Percentiles rank a stretch among this genome's conserved stretches.
phyloP scores from a whole-genome alignment of 1,284 basidiomycete species.

The Farysia itapuensis region DNA sequence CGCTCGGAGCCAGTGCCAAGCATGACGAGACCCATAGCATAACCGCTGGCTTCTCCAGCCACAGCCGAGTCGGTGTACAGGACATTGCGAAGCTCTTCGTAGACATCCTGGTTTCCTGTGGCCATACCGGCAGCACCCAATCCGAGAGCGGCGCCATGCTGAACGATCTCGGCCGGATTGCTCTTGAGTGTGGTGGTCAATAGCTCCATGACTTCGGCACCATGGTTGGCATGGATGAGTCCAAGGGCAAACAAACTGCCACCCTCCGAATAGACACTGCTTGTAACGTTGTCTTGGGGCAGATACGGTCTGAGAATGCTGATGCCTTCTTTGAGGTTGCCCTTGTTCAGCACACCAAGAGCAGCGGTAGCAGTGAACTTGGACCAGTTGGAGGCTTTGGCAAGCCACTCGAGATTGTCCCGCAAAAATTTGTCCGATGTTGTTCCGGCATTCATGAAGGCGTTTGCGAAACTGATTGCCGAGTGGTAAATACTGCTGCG shows the following conservation, averaged over 20 bases:
- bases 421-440: slow-evolving; percentile 59
- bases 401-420: slow-evolving; percentile 60
- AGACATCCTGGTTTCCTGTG: slow-evolving; percentile 58
- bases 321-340: slow-evolving; percentile 56
- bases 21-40: slow-evolving; percentile 60
- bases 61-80: slow-evolving; percentile 58
- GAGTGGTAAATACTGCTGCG: slow-evolving; percentile 59
- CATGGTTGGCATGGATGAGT: slow-evolving; percentile 59
- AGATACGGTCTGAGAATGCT: slow-evolving; percentile 57
- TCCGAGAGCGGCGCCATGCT: slow-evolving; percentile 59
- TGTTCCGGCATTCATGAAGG: slow-evolving; percentile 59
- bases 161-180: slow-evolving; percentile 57
- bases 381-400: slow-evolving; percentile 60
- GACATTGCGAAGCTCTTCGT: slow-evolving; percentile 57
- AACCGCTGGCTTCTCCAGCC: slow-evolving; percentile 58
- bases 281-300: slow-evolving; percentile 53
- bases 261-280: slow-evolving; percentile 58
- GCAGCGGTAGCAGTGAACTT: slow-evolving; percentile 60
- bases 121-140: slow-evolving; percentile 60
- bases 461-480: slow-evolving; percentile 58
- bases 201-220: slow-evolving; percentile 55
- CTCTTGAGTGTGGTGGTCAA: slow-evolving; percentile 57
- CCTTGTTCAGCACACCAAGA: slow-evolving; percentile 59
- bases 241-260: slow-evolving; percentile 58
- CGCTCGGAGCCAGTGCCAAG: slow-evolving; percentile 54